Evolutionary conservation across 2,329 filamentous ascomycete species (phyloP), one percentile per base, ranked within the genome.

Genomic region (Harringtonia aguacate): DNA sequence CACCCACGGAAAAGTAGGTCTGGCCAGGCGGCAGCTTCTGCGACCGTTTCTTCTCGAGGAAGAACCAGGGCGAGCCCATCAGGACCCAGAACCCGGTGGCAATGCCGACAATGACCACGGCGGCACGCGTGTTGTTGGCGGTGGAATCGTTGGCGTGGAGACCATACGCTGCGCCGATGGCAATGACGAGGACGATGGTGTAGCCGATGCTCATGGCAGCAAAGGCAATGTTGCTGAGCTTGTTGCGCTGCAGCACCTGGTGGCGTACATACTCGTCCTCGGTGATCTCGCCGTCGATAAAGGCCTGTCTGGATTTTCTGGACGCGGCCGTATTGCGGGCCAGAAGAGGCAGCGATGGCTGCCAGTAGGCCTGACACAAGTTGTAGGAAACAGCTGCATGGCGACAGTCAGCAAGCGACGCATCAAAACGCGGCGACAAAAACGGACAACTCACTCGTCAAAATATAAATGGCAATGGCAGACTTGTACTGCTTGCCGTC

Each of bases 121-220:
- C 38, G 14, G 38, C 38, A 13, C 33, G 38, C 3, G 38, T 40
- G 38, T 40, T 40, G 38, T 40, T 40, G 29, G 29, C 38, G 12
- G 38, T 40, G 29, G 38, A 40, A 14, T 15, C 38, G 18, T 40
- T 29, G 8, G 38, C 38, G 38, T 40, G 38, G 13, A 40, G 28
- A 10, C 38, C 38, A 40, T 33, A 40, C 18, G 38, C 38, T 13
- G 38, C 38, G 29, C 38, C 38, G 14, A 40, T 33, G 38, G 38
- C 38, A 14, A 40, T 40, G 38, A 40, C 20, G 38, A 40, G 38
- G 14, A 40, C 38, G 20, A 33, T 18, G 13, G 38, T 40, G 29
- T 40, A 40, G 38, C 38, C 38, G 29, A 40, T 40, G 38, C 38
- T 40, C 38, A 40, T 40, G 38, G 38, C 38, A 20, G 38, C 38